Conservation (phyloP, 805 yeast genomes). For the Yamadazyma phyllophila region DNA sequence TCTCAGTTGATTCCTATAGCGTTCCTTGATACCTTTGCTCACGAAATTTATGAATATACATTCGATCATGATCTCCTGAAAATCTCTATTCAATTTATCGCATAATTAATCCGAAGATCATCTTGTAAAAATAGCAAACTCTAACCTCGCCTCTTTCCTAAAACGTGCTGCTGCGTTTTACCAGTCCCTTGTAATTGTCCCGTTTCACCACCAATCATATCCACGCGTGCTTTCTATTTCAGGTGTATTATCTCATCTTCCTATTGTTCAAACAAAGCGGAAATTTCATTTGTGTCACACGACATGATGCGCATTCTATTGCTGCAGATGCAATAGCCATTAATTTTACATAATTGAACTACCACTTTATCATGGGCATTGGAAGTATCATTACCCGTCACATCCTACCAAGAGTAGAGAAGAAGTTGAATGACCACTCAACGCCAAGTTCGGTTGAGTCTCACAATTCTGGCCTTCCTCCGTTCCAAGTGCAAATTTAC, state of each 20-base stretch:
- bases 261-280: not conserved
- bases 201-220: too few species aligned
- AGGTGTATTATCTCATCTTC: not conserved
- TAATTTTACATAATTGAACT: not conserved
- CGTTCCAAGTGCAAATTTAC: conserved; percentile 23
- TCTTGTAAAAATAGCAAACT: too few species aligned
- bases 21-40: too few species aligned
- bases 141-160: too few species aligned
- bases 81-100: too few species aligned
- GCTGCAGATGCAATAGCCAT: not conserved
- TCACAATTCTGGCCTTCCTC: conserved; percentile 13
- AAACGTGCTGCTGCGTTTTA: too few species aligned
- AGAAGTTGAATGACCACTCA: conserved; percentile 1
- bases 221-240: conserved; percentile 1
- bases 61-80: too few species aligned
- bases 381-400: conserved; percentile 8
- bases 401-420: conserved; percentile 1
- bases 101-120: too few species aligned
- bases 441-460: not conserved
- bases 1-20: too few species aligned
- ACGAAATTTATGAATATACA: too few species aligned
- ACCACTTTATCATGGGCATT: conserved; percentile 4
- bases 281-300: conserved; percentile 3
- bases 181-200: too few species aligned
- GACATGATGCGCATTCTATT: conserved; percentile 1